These are phyloP conservation scores for Fusarium heterosporum DNA, from an alignment of 2,329 filamentous ascomycete species.

Conservation along the genomic window DNA sequence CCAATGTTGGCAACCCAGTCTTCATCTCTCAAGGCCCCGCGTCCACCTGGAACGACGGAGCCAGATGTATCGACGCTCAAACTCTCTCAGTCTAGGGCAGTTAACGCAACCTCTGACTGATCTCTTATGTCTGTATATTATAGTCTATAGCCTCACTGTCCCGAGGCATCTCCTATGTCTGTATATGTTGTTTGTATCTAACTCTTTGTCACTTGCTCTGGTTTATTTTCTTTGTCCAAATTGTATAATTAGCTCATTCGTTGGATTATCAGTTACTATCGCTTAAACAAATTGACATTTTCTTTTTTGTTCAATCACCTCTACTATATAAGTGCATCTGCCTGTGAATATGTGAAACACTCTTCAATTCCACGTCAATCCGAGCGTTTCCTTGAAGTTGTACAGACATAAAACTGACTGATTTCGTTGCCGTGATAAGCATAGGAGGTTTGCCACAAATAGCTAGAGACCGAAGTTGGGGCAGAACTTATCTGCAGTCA, in stretches of 20 bases:
- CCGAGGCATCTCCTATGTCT: background rate
- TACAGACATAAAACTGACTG: slow-evolving; percentile 3
- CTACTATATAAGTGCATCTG: background rate
- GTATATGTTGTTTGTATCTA: background rate
- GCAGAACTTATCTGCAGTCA: too few species aligned
- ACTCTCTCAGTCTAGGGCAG: background rate
- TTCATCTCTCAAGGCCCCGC: slow-evolving; percentile 25
- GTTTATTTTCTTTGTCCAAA: background rate
- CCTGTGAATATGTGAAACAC: background rate
- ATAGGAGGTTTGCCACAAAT: too few species aligned
- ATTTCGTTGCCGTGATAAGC: too few species aligned
- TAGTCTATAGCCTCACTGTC: slow-evolving; percentile 1
- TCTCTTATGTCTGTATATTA: slow-evolving; percentile 30
- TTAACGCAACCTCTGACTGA: slow-evolving; percentile 6
- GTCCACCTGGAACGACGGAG: slow-evolving; percentile 37
- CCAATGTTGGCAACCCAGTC: slow-evolving; percentile 21
- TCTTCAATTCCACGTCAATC: too few species aligned
- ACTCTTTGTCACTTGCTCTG: background rate
- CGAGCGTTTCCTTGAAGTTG: background rate
- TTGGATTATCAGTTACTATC: background rate
- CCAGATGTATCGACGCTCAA: slow-evolving; percentile 41
- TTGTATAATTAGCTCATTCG: background rate
- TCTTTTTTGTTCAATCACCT: background rate
- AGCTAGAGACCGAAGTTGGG: too few species aligned
- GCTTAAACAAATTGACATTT: background rate